Evolutionary conservation across 75 land plant species (phyloP), one percentile per base, ranked within the genome.

Genomic region (Pinus albicaulis): DNA sequence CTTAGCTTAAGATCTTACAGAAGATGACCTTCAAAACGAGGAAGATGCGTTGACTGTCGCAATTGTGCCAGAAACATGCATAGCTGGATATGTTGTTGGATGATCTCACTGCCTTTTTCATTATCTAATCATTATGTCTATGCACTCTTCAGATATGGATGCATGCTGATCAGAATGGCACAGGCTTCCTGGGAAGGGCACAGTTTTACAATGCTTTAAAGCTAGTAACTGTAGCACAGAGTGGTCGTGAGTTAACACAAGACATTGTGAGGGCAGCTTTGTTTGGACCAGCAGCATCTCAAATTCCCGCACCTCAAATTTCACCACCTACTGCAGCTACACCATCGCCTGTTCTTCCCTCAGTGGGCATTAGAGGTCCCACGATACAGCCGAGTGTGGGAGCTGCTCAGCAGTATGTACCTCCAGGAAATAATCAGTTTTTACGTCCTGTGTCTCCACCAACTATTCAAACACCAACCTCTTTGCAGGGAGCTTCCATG

Each of bases 171-270:
- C 91, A 87, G 77, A 84, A 59, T 23, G 80, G 73, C 14, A 81
- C 81, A 44, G 94, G 99, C 60, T 96, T 84, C 77, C 88, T 96
- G 56, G 84, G 94, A 59, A 86, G 87, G 17, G 71, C 71, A 26
- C 92, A 96, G 70, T 96, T 96, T 78, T 87, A 84, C 71, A 93
- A 96, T 89, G 94, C 94, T 59, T 85, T 96, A 72, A 96, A 81
- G 71, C 92, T 96, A 59, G 94, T 93, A 12, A 96, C 99, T 59
- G 96, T 96, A 19, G 99, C 99, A 52, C 99, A 96, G 57, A 87
- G 89, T 76, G 95, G 95, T 58, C 85, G 91, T 63, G 97, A 96
- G 14, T 73, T 96, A 44, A 93, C 96, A 20, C 94, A 90, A 38
- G 96, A 94, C 31, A 85, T 93, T 60, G 96, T 93, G 66, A 88